Conservation (phyloP, 2,329 filamentous ascomycete species). For the Trichophyton rubrum region DNA sequence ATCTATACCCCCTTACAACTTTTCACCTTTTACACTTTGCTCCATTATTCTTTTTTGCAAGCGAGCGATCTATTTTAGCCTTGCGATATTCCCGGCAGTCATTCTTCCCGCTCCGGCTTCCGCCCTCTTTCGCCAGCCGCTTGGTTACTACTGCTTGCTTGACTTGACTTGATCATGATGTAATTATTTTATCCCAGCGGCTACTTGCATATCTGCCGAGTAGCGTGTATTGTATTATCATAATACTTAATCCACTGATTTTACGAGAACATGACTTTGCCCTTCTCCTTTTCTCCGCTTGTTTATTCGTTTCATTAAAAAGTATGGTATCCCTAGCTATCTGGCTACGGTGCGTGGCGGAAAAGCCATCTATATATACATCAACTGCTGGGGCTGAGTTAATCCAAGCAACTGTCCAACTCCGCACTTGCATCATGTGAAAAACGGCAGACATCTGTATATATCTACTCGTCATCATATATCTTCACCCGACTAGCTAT, state of each 20-base stretch:
- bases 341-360: neutral
- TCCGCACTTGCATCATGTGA: neutral
- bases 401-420: neutral
- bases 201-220: neutral
- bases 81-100: no score
- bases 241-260: constrained; percentile 1
- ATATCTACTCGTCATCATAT: constrained; percentile 45
- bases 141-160: neutral
- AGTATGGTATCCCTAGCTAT: neutral
- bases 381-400: neutral
- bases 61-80: neutral
- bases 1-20: no score
- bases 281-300: no score
- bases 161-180: neutral
- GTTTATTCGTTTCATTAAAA: no score
- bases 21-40: no score
- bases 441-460: neutral
- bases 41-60: neutral
- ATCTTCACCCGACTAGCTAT: constrained; percentile 78
- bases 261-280: neutral
- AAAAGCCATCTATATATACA: neutral
- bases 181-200: neutral
- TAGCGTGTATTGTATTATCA: constrained; percentile 3
- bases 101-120: no score
- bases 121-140: neutral